A percentile compares a stretch with the other conserved stretches of the same genome.
Conservation (phyloP, 2,329 filamentous ascomycete genomes). For the Tolypocladium paradoxum region DNA sequence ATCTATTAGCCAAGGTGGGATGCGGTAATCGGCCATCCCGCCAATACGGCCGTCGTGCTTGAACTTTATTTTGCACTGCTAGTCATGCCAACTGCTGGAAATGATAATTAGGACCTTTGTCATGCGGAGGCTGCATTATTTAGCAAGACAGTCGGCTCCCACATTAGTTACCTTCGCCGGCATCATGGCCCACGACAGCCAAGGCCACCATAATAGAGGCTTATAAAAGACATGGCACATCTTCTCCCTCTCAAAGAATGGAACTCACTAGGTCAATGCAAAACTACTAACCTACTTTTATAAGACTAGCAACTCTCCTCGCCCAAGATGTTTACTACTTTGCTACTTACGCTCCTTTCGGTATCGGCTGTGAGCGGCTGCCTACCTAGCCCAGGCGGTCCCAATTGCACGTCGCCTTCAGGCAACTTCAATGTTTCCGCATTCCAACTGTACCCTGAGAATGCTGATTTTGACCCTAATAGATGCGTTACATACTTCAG, state of each 20-base stretch:
- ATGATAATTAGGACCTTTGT: neutral
- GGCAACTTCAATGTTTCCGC: slow-evolving; percentile 3
- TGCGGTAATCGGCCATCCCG: neutral
- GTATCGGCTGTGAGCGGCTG: neutral
- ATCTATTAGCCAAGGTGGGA: neutral
- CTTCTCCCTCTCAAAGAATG: neutral
- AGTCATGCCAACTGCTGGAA: neutral
- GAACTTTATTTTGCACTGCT: neutral
- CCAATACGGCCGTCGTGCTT: neutral
- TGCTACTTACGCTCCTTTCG: neutral
- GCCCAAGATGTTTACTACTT: neutral
- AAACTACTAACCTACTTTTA: too few species aligned
- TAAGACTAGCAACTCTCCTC: too few species aligned
- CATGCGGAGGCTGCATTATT: neutral
- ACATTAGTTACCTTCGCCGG: neutral
- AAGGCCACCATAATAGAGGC: neutral
- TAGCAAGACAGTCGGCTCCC: neutral
- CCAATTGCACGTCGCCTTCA: neutral
- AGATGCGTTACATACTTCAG: slow-evolving; percentile 10
- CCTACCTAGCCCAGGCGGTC: neutral
- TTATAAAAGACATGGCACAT: neutral
- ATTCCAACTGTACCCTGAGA: slow-evolving; percentile 11
- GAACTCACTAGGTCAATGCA: neutral
- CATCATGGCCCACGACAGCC: neutral
- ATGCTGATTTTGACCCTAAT: slow-evolving; percentile 9